phyloP scores from a whole-genome alignment of 495 filamentous ascomycete species.

The Podospora pseudopauciseta region DNA sequence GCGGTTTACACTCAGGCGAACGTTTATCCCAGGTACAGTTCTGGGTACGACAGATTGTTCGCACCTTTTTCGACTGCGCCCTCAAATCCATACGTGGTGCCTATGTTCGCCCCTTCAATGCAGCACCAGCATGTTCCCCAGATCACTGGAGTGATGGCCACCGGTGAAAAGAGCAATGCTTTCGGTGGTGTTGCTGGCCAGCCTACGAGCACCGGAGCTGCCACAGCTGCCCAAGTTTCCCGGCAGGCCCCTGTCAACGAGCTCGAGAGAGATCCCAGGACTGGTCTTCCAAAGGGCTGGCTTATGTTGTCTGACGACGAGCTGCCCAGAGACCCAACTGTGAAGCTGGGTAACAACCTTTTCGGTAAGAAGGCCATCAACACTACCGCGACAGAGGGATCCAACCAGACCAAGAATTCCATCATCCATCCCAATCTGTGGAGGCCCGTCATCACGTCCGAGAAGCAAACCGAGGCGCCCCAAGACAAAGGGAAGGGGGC shows the following conservation, averaged over 20 bases:
- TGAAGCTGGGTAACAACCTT: too few species aligned
- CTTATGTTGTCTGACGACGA: neutral
- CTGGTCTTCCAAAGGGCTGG: neutral
- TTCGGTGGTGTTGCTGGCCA: neutral
- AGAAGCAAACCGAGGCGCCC: neutral
- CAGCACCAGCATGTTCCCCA: neutral
- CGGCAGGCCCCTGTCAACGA: neutral
- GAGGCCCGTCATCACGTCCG: neutral
- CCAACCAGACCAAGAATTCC: neutral
- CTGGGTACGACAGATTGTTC: too few species aligned
- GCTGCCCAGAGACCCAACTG: too few species aligned
- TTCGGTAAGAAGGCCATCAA: too few species aligned
- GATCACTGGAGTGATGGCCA: too few species aligned
- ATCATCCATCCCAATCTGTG: neutral
- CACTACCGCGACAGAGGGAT: too few species aligned
- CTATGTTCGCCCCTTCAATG: too few species aligned
- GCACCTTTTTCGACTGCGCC: too few species aligned
- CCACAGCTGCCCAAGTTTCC: neutral
- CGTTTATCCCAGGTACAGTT: too few species aligned
- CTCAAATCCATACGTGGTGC: too few species aligned
- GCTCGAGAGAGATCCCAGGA: neutral
- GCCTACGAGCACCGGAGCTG: neutral
- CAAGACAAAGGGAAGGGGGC: neutral
- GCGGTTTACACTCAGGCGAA: too few species aligned
- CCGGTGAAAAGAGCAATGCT: too few species aligned